A percentile compares a stretch with the other conserved stretches of the same genome.
These are phyloP conservation scores for Tardiomyces blankii DNA, from an alignment of 1,139 yeast species.

Conservation along the genomic window DNA sequence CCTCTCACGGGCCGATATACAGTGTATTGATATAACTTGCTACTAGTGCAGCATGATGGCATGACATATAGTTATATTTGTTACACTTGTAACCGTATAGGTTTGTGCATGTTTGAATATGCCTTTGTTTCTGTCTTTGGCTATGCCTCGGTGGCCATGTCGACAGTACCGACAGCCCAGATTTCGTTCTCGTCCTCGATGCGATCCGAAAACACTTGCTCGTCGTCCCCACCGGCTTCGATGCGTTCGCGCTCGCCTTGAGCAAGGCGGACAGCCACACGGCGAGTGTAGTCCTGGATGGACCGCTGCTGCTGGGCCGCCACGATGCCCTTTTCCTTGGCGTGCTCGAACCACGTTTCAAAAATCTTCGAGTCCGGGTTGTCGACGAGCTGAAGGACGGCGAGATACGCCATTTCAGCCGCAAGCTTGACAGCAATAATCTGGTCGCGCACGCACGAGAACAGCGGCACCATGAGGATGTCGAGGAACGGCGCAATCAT, in stretches of 20 bases:
- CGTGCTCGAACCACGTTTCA: constrained; percentile 43
- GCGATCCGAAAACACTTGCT: constrained; percentile 72
- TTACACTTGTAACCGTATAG: too few species aligned
- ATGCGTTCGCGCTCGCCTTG: constrained; percentile 63
- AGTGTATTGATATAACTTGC: too few species aligned
- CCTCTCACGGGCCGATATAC: too few species aligned
- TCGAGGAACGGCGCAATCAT: constrained; percentile 43
- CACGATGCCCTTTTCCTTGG: constrained; percentile 8
- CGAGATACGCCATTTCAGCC: constrained; percentile 82
- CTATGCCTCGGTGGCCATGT: neutral
- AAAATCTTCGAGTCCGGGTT: constrained; percentile 50
- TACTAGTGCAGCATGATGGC: too few species aligned
- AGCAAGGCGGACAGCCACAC: constrained; percentile 81
- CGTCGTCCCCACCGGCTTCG: constrained; percentile 85
- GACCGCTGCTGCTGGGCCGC: constrained; percentile 51
- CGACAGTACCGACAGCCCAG: constrained; percentile 17
- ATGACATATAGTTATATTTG: too few species aligned
- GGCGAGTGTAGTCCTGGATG: constrained; percentile 73
- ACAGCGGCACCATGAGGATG: constrained; percentile 58
- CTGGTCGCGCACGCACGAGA: constrained; percentile 73
- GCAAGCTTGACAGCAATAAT: constrained; percentile 88
- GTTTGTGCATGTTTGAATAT: too few species aligned
- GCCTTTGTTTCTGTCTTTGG: too few species aligned
- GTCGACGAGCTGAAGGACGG: constrained; percentile 61
- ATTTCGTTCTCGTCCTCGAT: constrained; percentile 79